Evolutionary conservation across 2,329 filamentous ascomycete genomes (phyloP).

Genomic region (Penicillium sp.): DNA sequence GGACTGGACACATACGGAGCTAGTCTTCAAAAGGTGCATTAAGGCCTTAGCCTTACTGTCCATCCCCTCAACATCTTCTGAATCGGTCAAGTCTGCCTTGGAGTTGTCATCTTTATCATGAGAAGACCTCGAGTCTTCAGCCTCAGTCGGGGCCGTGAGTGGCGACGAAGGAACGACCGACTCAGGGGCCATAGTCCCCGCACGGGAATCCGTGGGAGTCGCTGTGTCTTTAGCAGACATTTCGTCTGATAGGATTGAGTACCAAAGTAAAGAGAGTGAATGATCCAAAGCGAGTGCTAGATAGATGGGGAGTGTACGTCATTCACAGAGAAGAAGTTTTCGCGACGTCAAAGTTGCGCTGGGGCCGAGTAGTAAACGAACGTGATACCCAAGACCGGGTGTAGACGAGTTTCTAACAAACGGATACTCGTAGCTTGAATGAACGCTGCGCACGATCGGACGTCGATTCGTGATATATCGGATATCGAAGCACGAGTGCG

Average conservation of each 20-base stretch:
- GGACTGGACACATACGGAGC: constrained; percentile 34
- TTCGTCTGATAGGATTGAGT: background rate
- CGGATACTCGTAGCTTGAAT: background rate
- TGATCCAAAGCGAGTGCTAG: background rate
- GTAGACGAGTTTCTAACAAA: background rate
- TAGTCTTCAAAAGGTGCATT: constrained; percentile 47
- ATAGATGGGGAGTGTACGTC: background rate
- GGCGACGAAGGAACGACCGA: constrained; percentile 35
- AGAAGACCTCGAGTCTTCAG: constrained; percentile 7
- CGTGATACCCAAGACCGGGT: background rate
- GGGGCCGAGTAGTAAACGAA: background rate
- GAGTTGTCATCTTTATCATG: constrained; percentile 15
- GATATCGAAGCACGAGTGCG: background rate
- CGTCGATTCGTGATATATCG: background rate
- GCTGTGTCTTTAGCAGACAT: constrained; percentile 31
- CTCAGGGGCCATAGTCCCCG: constrained; percentile 24
- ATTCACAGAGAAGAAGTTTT: background rate
- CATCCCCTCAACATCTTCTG: constrained; percentile 38
- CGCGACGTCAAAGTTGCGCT: background rate
- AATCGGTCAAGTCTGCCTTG: constrained; percentile 25
- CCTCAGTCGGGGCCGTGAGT: constrained; percentile 17
- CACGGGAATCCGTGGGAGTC: constrained; percentile 24
- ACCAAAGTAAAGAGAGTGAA: background rate
- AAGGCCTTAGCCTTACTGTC: constrained; percentile 45
- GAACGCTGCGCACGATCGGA: background rate